Percentiles rank a stretch among this genome's conserved stretches.
phyloP scores from a whole-genome alignment of 345 rosid species.

The Brassica juncea region DNA sequence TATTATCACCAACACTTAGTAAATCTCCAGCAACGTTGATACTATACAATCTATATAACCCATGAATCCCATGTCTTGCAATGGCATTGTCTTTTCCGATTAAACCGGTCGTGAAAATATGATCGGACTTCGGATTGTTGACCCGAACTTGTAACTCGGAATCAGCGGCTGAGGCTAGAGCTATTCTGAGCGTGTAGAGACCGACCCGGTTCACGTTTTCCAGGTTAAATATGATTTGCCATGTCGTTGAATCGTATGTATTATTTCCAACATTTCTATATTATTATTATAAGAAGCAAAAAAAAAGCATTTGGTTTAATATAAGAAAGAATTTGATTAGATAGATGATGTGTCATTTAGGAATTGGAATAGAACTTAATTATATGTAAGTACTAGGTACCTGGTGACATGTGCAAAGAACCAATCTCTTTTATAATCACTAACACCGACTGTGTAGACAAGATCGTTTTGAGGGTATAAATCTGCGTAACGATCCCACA shows the following conservation, averaged over 20 bases:
- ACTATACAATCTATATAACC: conserved; percentile 65
- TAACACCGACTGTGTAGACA: conserved; percentile 51
- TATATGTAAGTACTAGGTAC: conserved; percentile 47
- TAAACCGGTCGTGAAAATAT: conserved; percentile 52
- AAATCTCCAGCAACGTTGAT: conserved; percentile 44
- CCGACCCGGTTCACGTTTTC: conserved; percentile 36
- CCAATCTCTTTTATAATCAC: conserved; percentile 64
- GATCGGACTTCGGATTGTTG: conserved; percentile 39
- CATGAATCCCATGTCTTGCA: conserved; percentile 89
- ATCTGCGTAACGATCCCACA: conserved; percentile 75
- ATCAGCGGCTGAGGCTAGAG: conserved; percentile 67
- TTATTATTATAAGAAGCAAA: background rate
- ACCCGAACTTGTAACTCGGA: conserved; percentile 67
- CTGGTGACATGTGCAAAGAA: conserved; percentile 86
- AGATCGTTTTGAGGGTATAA: conserved; percentile 65
- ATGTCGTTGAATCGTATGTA: conserved; percentile 57
- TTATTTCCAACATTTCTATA: conserved; percentile 51
- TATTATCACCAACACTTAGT: conserved; percentile 52
- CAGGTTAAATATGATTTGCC: conserved; percentile 67
- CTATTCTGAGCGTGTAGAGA: conserved; percentile 62
- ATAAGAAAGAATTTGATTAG: background rate
- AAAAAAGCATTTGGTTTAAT: background rate
- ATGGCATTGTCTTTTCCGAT: conserved; percentile 78
- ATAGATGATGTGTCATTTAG: background rate
- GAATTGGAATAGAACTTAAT: background rate